Evolutionary conservation across 208 protist species (phyloP).

Genomic region (Cochliopodium minus): DNA sequence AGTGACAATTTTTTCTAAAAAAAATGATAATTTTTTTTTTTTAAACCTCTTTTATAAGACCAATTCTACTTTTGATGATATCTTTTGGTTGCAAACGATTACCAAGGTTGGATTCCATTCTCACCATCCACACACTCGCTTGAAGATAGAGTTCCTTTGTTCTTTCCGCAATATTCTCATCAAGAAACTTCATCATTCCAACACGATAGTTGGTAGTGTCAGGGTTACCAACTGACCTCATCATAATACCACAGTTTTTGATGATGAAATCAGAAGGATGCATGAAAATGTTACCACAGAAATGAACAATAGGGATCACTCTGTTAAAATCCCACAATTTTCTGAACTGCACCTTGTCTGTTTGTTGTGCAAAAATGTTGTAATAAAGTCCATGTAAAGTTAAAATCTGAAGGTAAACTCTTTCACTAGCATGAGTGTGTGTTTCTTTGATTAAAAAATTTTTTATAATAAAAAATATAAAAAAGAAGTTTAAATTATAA

Average conservation of each 20-base stretch:
- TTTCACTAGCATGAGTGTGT: background rate
- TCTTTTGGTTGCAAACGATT: background rate
- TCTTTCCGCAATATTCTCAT: slow-evolving; percentile 7
- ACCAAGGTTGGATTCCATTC: slow-evolving; percentile 32
- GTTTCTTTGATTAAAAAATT: background rate
- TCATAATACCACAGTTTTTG: slow-evolving; percentile 6
- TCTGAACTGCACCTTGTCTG: background rate
- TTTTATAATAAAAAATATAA: background rate
- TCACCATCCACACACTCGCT: slow-evolving; percentile 28
- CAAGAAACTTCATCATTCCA: slow-evolving; percentile 1
- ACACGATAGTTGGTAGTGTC: background rate
- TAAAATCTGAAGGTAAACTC: background rate
- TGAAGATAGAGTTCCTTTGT: slow-evolving; percentile 15
- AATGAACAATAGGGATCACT: slow-evolving; percentile 23
- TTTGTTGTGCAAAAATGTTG: background rate
- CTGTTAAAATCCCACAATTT: background rate
- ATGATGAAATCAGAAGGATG: slow-evolving; percentile 29
- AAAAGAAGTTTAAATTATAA: background rate
- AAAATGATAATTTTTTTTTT: background rate
- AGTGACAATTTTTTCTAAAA: too few species aligned
- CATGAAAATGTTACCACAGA: slow-evolving; percentile 25
- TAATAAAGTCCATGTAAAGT: background rate
- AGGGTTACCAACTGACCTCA: slow-evolving; percentile 13
- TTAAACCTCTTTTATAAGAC: background rate
- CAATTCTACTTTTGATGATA: background rate